These are phyloP conservation scores for Pseudogymnoascus sp. DNA, from an alignment of 2,329 filamentous ascomycete genomes.

Conservation along the genomic window DNA sequence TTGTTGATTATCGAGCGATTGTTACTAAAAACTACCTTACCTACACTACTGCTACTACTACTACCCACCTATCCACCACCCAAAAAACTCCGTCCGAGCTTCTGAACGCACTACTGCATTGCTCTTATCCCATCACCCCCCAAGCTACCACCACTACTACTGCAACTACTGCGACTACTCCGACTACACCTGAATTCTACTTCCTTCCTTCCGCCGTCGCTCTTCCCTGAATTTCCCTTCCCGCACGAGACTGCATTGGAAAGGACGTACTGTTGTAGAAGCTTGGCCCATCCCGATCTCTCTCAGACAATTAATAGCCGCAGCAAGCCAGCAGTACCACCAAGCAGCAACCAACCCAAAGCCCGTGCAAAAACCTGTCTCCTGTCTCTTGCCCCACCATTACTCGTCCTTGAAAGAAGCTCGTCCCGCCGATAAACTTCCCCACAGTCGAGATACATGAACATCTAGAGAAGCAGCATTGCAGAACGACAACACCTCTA, in stretches of 20 bases:
- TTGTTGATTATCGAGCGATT: background rate
- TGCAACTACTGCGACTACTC: background rate
- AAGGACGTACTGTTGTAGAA: constrained; percentile 1
- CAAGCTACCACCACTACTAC: background rate
- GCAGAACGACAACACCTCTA: background rate
- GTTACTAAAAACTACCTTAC: background rate
- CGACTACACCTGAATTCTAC: constrained; percentile 3
- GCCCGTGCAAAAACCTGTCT: constrained; percentile 6
- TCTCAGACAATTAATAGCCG: constrained; percentile 2
- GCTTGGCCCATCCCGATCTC: background rate
- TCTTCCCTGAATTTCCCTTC: constrained; percentile 4
- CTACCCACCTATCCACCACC: background rate
- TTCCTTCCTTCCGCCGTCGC: constrained; percentile 1
- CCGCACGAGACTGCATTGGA: constrained; percentile 7
- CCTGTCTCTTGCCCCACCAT: constrained; percentile 8
- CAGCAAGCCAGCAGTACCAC: background rate
- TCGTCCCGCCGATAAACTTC: constrained; percentile 9
- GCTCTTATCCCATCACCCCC: constrained; percentile 5
- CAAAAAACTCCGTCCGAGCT: constrained; percentile 5
- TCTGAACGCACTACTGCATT: constrained; percentile 3
- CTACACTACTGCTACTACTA: background rate
- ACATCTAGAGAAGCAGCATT: constrained; percentile 7
- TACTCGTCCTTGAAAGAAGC: constrained; percentile 6
- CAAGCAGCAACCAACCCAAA: background rate
- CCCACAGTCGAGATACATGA: constrained; percentile 9